These are phyloP conservation scores for Mucor plumbeus DNA, from an alignment of 371 early-diverging fungal species.

Conservation along the genomic window DNA sequence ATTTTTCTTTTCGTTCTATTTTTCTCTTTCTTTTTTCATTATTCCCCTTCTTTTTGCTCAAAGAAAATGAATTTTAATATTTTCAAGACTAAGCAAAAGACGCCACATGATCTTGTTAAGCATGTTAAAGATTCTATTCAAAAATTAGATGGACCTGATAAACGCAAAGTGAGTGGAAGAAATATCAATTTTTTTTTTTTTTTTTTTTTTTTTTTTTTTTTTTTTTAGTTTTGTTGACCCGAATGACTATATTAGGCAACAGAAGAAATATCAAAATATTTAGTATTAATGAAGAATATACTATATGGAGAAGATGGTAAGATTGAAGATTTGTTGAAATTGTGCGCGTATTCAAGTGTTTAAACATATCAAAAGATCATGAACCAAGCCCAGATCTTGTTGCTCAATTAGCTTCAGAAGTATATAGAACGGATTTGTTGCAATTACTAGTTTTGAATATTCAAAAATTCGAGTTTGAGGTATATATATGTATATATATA, in stretches of 20 bases:
- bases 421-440: slow-evolving; percentile 88
- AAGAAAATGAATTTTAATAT: slow-evolving; percentile 49
- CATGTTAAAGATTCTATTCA: slow-evolving; percentile 83
- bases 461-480: slow-evolving; percentile 93
- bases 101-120: slow-evolving; percentile 90
- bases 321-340: background rate
- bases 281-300: slow-evolving; percentile 89
- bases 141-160: slow-evolving; percentile 72
- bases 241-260: slow-evolving; percentile 67
- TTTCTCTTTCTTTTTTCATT: slow-evolving; percentile 16
- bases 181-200: background rate
- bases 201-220: background rate
- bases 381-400: slow-evolving; percentile 93
- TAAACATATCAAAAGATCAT: slow-evolving; percentile 56
- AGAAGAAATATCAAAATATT: slow-evolving; percentile 94
- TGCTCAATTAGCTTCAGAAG: slow-evolving; percentile 93
- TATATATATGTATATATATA: slow-evolving; percentile 21
- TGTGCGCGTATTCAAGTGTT: background rate
- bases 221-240: background rate
- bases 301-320: slow-evolving; percentile 92
- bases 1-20: slow-evolving; percentile 4
- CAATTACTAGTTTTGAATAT: slow-evolving; percentile 86
- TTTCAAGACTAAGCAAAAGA: slow-evolving; percentile 87
- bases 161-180: slow-evolving; percentile 57
- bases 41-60: slow-evolving; percentile 20